Evolutionary conservation across 192 early-diverging fungal species (phyloP).

Genomic region (Gonapodya prolifera): DNA sequence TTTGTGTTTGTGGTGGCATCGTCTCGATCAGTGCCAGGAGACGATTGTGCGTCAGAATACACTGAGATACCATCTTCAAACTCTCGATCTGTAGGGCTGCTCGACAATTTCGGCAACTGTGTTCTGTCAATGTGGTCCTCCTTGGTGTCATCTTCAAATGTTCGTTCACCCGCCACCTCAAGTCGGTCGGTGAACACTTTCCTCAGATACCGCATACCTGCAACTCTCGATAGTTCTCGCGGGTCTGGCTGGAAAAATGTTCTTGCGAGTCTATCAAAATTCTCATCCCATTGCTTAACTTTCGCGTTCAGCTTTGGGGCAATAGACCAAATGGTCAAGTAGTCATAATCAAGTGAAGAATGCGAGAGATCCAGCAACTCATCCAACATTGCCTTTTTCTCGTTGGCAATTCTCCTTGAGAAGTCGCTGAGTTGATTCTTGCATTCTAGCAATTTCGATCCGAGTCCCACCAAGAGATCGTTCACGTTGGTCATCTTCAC

Average conservation of each 20-base stretch:
- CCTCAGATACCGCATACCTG: conserved; percentile 16
- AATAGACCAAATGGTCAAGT: conserved; percentile 45
- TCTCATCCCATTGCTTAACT: conserved; percentile 69
- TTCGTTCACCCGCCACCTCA: background rate
- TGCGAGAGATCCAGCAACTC: background rate
- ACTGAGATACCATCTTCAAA: conserved; percentile 7
- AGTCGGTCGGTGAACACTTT: background rate
- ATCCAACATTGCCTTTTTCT: conserved; percentile 54
- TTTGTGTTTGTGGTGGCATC: background rate
- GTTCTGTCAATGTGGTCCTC: background rate
- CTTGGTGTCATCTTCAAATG: conserved; percentile 5
- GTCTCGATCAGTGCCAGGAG: background rate
- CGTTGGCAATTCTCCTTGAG: conserved; percentile 58
- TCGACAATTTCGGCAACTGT: background rate
- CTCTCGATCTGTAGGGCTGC: background rate
- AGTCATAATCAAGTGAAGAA: background rate
- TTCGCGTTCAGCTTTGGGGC: conserved; percentile 58
- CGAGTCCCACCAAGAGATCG: conserved; percentile 51
- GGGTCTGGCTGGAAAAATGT: conserved; percentile 68
- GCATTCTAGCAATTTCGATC: conserved; percentile 27
- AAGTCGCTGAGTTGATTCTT: conserved; percentile 71
- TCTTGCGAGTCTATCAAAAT: conserved; percentile 65
- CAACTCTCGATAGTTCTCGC: conserved; percentile 41
- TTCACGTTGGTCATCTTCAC: conserved; percentile 64
- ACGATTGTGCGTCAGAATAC: background rate